These are phyloP conservation scores for Orbilia ellipsospora DNA, from an alignment of 2,329 filamentous ascomycete species.

Conservation along the genomic window DNA sequence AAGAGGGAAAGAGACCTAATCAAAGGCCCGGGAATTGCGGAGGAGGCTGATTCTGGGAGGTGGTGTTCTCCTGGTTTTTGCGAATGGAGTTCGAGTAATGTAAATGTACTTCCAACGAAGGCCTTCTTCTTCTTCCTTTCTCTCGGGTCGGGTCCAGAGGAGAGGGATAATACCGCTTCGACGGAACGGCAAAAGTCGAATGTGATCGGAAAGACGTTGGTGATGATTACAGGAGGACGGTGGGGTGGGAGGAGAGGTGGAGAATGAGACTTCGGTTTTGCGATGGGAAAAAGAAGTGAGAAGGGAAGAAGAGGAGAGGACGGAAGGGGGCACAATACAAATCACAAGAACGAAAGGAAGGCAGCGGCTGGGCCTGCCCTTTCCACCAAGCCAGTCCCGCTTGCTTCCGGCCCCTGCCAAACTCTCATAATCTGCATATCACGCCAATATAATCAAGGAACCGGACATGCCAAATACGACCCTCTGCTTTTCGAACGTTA, in stretches of 20 bases:
- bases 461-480: too few relatives aligned
- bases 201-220: neutral
- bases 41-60: neutral
- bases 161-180: neutral
- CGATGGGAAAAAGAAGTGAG: conserved; percentile 1
- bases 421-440: too few relatives aligned
- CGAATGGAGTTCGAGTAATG: neutral
- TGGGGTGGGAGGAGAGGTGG: neutral
- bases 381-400: conserved; percentile 34
- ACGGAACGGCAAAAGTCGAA: neutral
- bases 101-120: neutral
- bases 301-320: conserved; percentile 8
- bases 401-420: conserved; percentile 54
- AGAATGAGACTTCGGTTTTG: neutral
- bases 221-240: neutral
- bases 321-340: conserved; percentile 2
- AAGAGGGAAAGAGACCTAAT: neutral
- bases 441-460: too few relatives aligned
- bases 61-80: conserved; percentile 5
- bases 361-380: conserved; percentile 13
- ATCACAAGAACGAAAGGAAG: conserved; percentile 15
- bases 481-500: too few relatives aligned
- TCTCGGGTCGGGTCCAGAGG: neutral
- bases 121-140: neutral
- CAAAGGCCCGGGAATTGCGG: conserved; percentile 17